Evolutionary conservation across 495 filamentous ascomycete genomes (phyloP), one percentile per base, ranked within the genome.

Genomic region (Entonaema liquescens): DNA sequence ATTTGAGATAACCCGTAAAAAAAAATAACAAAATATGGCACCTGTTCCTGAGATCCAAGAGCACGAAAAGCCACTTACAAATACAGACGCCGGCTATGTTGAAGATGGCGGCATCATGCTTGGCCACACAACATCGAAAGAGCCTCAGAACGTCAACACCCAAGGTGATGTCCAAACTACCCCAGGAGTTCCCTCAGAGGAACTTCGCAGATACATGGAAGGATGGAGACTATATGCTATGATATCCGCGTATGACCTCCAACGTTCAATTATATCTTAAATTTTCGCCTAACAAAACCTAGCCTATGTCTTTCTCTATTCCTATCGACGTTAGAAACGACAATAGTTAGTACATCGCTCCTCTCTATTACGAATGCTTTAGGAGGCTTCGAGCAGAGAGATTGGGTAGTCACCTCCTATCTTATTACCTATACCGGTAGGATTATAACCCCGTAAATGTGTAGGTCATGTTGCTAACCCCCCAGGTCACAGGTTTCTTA

Each of bases 351-450:
- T 74, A 88, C 87, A 0, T 85, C 87, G 19, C 78, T 89, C 1
- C 82, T 89, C 9, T 81, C 81, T 11, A 90, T 89, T 57, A 83
- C 81, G 5, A 81, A 86, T 67, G 78, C 79, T n/a, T 66, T 90
- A 5, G 40, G 81, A 13, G 82, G 82, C 13, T 88, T 88, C 52
- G 72, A 79, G 25, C 74, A 83, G 52, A 73, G 77, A 28, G 81
- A 79, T 57, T 90, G 87, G 88, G 79, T 90, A 13, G 79, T 89
- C 31, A 86, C 85, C 1, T 79, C 80, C 13, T 90, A 90, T 67
- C 73, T 89, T 13, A 69, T 89, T 44, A 87, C 82, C 2, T 88
- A 88, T 54, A 83, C 86, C 21, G 85, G 87, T 84, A 77, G 61
- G 77, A 23, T n/a, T 15, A 42, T 1, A 5, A 54, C 3, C 13